Evolutionary conservation across 495 filamentous ascomycete genomes (phyloP), one percentile per base, ranked within the genome.

Genomic region (Cenococcum geophilum): DNA sequence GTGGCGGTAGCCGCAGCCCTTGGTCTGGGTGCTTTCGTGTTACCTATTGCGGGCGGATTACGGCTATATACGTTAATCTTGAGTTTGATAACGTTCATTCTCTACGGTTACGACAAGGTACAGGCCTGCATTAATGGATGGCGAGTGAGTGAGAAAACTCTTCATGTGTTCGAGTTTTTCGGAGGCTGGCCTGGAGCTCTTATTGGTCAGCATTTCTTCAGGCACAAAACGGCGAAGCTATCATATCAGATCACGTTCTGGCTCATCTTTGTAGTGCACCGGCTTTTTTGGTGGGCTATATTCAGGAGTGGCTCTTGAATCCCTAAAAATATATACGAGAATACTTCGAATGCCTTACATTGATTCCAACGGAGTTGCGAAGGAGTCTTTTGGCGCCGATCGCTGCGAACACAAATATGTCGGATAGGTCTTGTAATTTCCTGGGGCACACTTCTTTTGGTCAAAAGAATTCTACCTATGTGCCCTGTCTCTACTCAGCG

Each of bases 101-200:
- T 69, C 14, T 69, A 69, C 35, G 63, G 66, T 21, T 61, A 66
- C 25, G 66, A 69, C 54, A 69, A 66, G 43, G 50, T 53, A 36
- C 63, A 63, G 36, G 55, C 66, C 10, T 47, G 37, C 8, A 65
- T 63, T 45, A 23, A 27, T 8, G 52, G 52, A 34, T 69, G 63
- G 63, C 49, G 66, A 22, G 63, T 66, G 14, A 57, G 35, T 34
- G 66, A 69, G 49, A 42, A 14, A 1, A 63, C 56, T 12, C 49
- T 69, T 27, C 66, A 69, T 57, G 45, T 49, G 5, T 14, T 63
- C 40, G 66, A 35, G 55, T 23, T 69, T 27, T 18, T 61, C 20
- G 66, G 66, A 27, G 66, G 66, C 1, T 69, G 66, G 66, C 66
- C 66, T 18, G 66, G 66, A 4, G 66, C 66, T 14, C 27, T 69